These are phyloP conservation scores for Apiotrichum laibachii DNA, from an alignment of 1,284 basidiomycete genomes.

Conservation along the genomic window DNA sequence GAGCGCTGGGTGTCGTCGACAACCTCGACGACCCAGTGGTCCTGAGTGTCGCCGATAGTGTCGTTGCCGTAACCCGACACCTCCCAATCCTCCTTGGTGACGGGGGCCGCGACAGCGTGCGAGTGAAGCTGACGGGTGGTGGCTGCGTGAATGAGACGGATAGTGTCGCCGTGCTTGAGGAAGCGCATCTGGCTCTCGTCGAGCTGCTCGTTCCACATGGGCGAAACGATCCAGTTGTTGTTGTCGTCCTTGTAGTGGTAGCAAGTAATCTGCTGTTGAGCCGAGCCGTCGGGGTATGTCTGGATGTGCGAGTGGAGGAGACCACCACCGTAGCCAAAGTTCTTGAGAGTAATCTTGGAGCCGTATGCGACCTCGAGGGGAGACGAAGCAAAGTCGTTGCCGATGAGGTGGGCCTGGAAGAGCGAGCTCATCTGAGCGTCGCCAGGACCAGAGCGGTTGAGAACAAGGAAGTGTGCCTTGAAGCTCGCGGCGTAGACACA, in stretches of 20 bases:
- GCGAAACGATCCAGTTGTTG: constrained; percentile 85
- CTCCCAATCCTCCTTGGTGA: constrained; percentile 87
- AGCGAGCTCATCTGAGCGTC: constrained; percentile 98
- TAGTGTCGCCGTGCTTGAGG: constrained; percentile 71
- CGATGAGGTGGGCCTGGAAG: constrained; percentile 94
- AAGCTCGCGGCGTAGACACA: constrained; percentile 90
- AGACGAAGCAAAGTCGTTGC: constrained; percentile 86
- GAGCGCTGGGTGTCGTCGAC: constrained; percentile 80
- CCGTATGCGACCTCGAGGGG: constrained; percentile 89
- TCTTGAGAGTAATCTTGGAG: constrained; percentile 90
- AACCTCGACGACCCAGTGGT: constrained; percentile 91
- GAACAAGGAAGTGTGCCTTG: constrained; percentile 92
- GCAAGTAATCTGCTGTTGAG: constrained; percentile 96
- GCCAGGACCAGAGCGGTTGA: constrained; percentile 91
- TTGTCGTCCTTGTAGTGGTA: constrained; percentile 99
- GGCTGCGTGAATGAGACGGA: constrained; percentile 76
- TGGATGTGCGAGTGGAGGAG: constrained; percentile 95
- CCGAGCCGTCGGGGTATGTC: constrained; percentile 86
- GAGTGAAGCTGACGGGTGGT: constrained; percentile 93
- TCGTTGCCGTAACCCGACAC: constrained; percentile 89
- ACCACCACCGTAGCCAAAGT: constrained; percentile 96
- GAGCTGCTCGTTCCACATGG: constrained; percentile 67
- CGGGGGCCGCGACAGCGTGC: constrained; percentile 79
- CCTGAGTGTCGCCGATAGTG: constrained; percentile 80
- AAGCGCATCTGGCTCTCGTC: constrained; percentile 65